Percentiles rank a stretch among this genome's conserved stretches.
These are phyloP conservation scores for Lyophyllum atratum DNA, from an alignment of 768 basidiomycete genomes.

Conservation along the genomic window DNA sequence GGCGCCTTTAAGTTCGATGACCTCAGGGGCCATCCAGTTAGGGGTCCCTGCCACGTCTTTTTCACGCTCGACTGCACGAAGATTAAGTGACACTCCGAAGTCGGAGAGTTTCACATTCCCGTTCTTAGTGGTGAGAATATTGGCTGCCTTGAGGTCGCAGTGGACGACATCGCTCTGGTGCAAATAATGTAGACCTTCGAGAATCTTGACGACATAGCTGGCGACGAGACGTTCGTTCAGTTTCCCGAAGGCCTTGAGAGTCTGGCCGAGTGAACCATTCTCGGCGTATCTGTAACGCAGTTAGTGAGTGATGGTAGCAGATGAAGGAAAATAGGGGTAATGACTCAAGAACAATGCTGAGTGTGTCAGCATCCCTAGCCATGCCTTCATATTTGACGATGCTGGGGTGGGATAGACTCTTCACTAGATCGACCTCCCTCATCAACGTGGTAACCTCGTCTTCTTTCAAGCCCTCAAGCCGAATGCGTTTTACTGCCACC, in stretches of 20 bases:
- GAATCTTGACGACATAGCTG: constrained; percentile 92
- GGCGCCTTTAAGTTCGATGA: constrained; percentile 93
- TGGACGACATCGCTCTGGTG: constrained; percentile 91
- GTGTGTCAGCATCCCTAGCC: constrained; percentile 82
- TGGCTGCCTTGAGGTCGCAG: constrained; percentile 97
- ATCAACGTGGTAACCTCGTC: constrained; percentile 89
- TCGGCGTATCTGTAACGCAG: constrained; percentile 77
- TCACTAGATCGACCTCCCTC: constrained; percentile 92
- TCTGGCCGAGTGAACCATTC: constrained; percentile 93
- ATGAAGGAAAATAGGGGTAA: constrained; percentile 31
- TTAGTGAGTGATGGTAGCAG: constrained; percentile 3
- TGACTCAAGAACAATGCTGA: constrained; percentile 94
- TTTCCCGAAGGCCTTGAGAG: constrained; percentile 90
- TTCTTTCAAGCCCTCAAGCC: constrained; percentile 87
- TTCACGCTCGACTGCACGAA: constrained; percentile 86
- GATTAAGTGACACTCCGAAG: constrained; percentile 95
- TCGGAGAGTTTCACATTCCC: constrained; percentile 97
- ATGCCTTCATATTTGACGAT: constrained; percentile 99
- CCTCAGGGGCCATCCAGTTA: constrained; percentile 99
- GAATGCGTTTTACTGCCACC: constrained; percentile 98
- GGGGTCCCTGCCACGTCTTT: constrained; percentile 93
- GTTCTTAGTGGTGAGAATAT: constrained; percentile 97
- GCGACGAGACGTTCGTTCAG: constrained; percentile 92
- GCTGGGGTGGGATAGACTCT: constrained; percentile 88
- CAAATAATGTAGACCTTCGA: constrained; percentile 93